Evolutionary conservation across 768 basidiomycete genomes (phyloP).

Genomic region (Hydnomerulius pinastri): DNA sequence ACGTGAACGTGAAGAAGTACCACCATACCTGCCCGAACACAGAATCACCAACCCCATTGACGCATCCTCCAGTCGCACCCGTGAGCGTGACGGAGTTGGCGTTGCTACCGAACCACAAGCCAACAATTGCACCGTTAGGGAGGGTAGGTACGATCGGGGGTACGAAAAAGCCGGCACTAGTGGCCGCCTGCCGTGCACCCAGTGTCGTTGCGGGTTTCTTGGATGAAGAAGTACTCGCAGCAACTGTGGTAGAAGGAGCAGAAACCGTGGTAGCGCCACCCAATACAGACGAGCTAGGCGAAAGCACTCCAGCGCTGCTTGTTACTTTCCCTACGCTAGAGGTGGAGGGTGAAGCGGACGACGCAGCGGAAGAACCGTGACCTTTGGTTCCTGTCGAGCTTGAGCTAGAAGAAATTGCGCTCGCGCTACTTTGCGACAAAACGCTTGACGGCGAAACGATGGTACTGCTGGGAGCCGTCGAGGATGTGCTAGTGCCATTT

Average conservation of each 20-base stretch:
- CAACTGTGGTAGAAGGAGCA: background rate
- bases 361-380: too few relatives aligned
- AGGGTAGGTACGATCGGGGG: conserved; percentile 25
- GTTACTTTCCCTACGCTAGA: too few relatives aligned
- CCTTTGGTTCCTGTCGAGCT: too few relatives aligned
- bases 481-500: background rate
- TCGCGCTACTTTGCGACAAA: too few relatives aligned
- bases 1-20: background rate
- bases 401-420: too few relatives aligned
- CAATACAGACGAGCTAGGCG: too few relatives aligned
- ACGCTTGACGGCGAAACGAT: too few relatives aligned
- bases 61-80: conserved; percentile 20
- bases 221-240: background rate
- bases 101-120: conserved; percentile 32
- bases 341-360: too few relatives aligned
- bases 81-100: conserved; percentile 23
- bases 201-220: background rate
- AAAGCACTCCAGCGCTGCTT: too few relatives aligned
- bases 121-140: conserved; percentile 24
- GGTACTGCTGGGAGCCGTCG: background rate
- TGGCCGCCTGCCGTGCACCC: too few relatives aligned
- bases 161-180: conserved; percentile 21
- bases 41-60: conserved; percentile 24
- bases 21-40: conserved; percentile 25
- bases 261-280: too few relatives aligned